A percentile compares a stretch with the other conserved stretches of the same genome.
phyloP scores from a whole-genome alignment of 768 basidiomycete genomes.

The Kwoniella botswanensis region DNA sequence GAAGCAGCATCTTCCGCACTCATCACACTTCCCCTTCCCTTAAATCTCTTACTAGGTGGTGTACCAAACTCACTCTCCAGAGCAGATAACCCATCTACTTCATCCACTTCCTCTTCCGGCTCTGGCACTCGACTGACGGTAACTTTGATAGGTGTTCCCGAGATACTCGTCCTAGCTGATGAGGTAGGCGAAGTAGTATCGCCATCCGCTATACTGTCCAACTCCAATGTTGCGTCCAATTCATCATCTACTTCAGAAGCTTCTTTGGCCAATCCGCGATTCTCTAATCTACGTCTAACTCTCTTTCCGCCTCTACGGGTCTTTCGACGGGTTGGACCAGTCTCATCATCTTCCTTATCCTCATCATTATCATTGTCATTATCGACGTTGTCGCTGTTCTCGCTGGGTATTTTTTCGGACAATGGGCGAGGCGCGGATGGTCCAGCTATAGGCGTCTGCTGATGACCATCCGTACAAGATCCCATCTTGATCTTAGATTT shows the following conservation, averaged over 20 bases:
- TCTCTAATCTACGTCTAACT: conserved; percentile 18
- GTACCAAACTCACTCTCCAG: conserved; percentile 21
- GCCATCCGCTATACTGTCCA: conserved; percentile 2
- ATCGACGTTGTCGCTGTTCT: too few relatives aligned
- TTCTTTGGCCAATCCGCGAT: background rate
- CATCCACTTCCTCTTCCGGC: conserved; percentile 23
- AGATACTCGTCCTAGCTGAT: conserved; percentile 11
- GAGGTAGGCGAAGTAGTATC: conserved; percentile 19
- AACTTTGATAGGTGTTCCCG: background rate
- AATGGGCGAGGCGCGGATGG: conserved; percentile 2
- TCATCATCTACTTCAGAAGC: conserved; percentile 15
- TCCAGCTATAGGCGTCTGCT: conserved; percentile 2
- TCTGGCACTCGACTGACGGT: background rate
- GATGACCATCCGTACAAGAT: background rate
- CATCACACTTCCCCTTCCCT: conserved; percentile 24
- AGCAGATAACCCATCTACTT: conserved; percentile 29
- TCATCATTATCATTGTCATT: background rate
- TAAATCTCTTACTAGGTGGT: conserved; percentile 9
- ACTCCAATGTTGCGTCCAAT: background rate
- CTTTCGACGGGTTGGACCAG: background rate
- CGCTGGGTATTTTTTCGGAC: background rate
- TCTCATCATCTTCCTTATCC: conserved; percentile 11
- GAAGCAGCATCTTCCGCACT: conserved; percentile 41
- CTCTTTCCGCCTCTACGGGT: conserved; percentile 22
- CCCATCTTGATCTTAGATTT: background rate